A percentile compares a stretch with the other conserved stretches of the same genome.
Conservation (phyloP, 2,329 filamentous ascomycete genomes). For the Aureobasidium vineae region DNA sequence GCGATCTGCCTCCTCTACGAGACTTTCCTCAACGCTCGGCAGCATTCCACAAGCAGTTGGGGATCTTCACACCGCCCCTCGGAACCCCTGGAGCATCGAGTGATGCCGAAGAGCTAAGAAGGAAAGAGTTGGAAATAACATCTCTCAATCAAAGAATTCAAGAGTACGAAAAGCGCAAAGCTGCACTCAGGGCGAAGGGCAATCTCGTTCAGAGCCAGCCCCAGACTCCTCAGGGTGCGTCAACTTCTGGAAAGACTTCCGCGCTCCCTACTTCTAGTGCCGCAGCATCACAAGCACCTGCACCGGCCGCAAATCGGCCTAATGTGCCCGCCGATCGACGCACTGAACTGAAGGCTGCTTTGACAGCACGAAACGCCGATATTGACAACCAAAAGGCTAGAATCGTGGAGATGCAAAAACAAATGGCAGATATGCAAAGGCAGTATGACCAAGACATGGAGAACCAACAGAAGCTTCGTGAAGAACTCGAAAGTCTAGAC, state of each 20-base stretch:
- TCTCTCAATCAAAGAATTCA: constrained; percentile 51
- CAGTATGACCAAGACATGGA: constrained; percentile 42
- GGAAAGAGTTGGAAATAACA: constrained; percentile 51
- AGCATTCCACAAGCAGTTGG: constrained; percentile 30
- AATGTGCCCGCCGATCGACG: constrained; percentile 4
- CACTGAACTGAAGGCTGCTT: constrained; percentile 11
- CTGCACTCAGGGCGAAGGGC: constrained; percentile 40
- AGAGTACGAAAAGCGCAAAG: constrained; percentile 47
- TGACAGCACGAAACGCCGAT: constrained; percentile 29
- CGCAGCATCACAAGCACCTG: not conserved
- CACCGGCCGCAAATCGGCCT: not conserved
- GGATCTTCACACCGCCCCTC: constrained; percentile 34
- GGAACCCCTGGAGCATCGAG: constrained; percentile 41
- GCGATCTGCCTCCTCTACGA: constrained; percentile 30
- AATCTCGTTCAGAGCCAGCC: not conserved
- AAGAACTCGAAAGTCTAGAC: constrained; percentile 50
- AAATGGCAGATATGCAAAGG: constrained; percentile 47
- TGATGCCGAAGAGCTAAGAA: constrained; percentile 46
- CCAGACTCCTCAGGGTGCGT: not conserved
- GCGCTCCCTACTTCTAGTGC: not conserved
- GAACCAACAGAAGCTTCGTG: constrained; percentile 35
- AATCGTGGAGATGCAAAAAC: constrained; percentile 32
- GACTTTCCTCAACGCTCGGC: constrained; percentile 37
- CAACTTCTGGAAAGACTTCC: not conserved
- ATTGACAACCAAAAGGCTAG: constrained; percentile 29